Evolutionary conservation across 768 basidiomycete genomes (phyloP), one percentile per base, ranked within the genome.

Genomic region (Leucosporidium scottii): DNA sequence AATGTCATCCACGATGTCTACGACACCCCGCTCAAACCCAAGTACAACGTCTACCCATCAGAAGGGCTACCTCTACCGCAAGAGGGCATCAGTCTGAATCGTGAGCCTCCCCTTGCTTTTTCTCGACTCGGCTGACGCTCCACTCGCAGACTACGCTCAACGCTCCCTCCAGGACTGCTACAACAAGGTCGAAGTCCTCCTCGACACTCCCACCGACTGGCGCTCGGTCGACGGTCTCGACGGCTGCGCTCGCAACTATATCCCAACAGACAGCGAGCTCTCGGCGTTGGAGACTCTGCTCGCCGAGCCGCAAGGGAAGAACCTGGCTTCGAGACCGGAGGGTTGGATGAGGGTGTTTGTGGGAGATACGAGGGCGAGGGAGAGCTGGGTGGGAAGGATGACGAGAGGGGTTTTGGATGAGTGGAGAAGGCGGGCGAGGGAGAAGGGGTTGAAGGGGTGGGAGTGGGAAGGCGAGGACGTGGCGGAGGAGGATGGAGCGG

Each of bases 201-300:
- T 62, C 30, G 21, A 30, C 25, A 70, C 69, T n/a, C 65, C 65
- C 2, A 34, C 62, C 25, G 69, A 70, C 61, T 70, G 69, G 69
- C 61, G 69, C 8, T 57, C 65, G 8, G 50, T 55, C n/a, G 69
- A 70, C 62, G 69, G 69, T 18, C 57, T 70, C 51, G 53, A 51
- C 5, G 69, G 69, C n/a, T 70, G 69, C 58, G 69, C 69, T 7
- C 57, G 69, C 27, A 70, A 70, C 62, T 70, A 66, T 28, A 44
- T 70, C 48, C 69, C 69, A 23, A 34, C 53, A 31, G 65, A 70
- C 54, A 13, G 2, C 5, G 69, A 44, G 39, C 39, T 44, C 39
- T 44, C 39, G 39, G 39, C 39, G 39, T 8, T 44, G 39, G 39
- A 44, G 15, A 17, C 39, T 8, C 39, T 44, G 10, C 15, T 44